These are phyloP conservation scores for Hyphodiscus sp. DNA, from an alignment of 2,329 filamentous ascomycete genomes.

Conservation along the genomic window DNA sequence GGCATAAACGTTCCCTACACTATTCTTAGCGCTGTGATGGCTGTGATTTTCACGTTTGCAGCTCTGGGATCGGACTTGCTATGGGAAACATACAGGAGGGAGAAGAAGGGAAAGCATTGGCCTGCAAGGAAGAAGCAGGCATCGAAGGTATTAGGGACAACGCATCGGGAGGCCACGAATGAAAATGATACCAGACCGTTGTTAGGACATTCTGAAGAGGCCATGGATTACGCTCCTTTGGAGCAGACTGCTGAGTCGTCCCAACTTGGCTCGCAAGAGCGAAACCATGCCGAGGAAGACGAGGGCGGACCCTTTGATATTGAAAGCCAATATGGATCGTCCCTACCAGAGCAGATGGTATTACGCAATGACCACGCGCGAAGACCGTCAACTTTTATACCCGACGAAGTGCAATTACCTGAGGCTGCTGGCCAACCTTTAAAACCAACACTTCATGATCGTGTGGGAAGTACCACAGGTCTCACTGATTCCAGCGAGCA, in stretches of 20 bases:
- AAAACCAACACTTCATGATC: background rate
- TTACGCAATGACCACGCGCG: background rate
- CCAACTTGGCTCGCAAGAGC: background rate
- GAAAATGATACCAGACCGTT: slow-evolving; percentile 2
- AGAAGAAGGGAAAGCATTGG: background rate
- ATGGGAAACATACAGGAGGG: slow-evolving; percentile 3
- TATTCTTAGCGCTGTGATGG: slow-evolving; percentile 5
- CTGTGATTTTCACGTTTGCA: slow-evolving; percentile 7
- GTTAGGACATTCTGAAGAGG: background rate
- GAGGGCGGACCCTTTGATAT: background rate
- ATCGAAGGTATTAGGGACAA: background rate
- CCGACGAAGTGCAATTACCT: background rate
- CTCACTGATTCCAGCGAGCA: slow-evolving; percentile 2
- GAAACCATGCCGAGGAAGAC: background rate
- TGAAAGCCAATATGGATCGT: background rate
- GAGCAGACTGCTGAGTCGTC: background rate
- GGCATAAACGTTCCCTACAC: slow-evolving; percentile 5
- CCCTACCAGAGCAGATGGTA: background rate
- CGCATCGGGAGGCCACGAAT: background rate
- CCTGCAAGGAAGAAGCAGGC: background rate
- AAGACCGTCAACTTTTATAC: background rate
- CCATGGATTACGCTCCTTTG: background rate
- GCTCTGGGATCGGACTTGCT: slow-evolving; percentile 5
- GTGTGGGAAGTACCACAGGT: background rate
- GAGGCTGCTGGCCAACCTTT: background rate